phyloP scores from a whole-genome alignment of 768 basidiomycete genomes.

The Strobilomyces confusus region DNA sequence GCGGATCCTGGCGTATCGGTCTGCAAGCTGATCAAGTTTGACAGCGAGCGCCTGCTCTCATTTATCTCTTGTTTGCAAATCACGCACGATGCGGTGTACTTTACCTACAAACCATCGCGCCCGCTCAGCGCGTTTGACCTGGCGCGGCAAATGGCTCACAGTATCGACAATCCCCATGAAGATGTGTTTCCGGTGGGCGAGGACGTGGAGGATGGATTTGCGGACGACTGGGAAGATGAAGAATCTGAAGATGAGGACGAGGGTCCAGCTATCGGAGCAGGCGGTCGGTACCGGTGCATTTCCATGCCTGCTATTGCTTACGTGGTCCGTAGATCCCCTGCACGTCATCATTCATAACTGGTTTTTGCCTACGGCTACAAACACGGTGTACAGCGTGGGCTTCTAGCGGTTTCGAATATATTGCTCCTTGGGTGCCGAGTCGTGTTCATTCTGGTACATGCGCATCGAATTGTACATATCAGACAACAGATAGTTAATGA shows the following conservation, averaged over 20 bases:
- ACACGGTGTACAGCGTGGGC: conserved; percentile 24
- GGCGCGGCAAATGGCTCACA: background rate
- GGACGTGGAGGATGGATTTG: conserved; percentile 9
- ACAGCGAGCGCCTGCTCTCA: conserved; percentile 16
- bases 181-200: conserved; percentile 6
- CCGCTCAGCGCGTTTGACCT: background rate
- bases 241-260: conserved; percentile 19
- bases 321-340: background rate
- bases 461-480: background rate
- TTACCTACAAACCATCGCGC: conserved; percentile 33
- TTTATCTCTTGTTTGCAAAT: conserved; percentile 51
- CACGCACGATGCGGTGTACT: conserved; percentile 47
- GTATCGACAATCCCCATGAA: background rate
- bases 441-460: background rate
- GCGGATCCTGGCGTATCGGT: conserved; percentile 31
- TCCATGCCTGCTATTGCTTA: conserved; percentile 2
- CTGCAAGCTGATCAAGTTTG: conserved; percentile 1
- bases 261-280: conserved; percentile 2
- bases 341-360: conserved; percentile 1
- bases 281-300: conserved; percentile 4
- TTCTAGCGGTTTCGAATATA: conserved; percentile 14
- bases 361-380: conserved; percentile 10
- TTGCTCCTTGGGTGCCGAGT: background rate
- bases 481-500: background rate
- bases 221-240: conserved; percentile 13